phyloP scores from a whole-genome alignment of 192 early-diverging fungal species.

The Dimargaris xerosporica region DNA sequence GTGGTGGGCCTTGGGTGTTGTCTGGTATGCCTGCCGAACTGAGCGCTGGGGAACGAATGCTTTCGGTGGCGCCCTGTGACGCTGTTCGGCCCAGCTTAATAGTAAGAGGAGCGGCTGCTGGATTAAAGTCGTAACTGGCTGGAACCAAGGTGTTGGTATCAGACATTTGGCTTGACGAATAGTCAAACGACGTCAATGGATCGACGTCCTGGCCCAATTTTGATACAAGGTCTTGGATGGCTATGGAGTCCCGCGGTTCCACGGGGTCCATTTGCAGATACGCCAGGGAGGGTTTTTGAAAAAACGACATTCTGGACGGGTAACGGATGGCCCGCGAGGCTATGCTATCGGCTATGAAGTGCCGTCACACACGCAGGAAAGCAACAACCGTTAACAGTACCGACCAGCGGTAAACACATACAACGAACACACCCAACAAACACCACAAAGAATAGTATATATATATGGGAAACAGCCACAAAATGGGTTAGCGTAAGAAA shows the following conservation, averaged over 20 bases:
- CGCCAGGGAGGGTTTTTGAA: conserved; percentile 9
- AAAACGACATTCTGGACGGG: conserved; percentile 9
- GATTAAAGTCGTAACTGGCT: not conserved
- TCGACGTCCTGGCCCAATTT: not conserved
- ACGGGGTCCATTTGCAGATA: conserved; percentile 5
- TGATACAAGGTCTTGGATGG: conserved; percentile 6
- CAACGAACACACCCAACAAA: not conserved
- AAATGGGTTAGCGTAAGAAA: not conserved
- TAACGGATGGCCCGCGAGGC: not conserved
- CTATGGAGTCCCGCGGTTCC: conserved; percentile 2
- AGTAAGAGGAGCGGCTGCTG: not conserved
- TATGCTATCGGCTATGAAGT: not conserved
- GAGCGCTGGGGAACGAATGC: not conserved
- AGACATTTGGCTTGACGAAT: not conserved
- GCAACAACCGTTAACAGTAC: not conserved
- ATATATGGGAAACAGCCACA: not conserved
- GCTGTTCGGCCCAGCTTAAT: not conserved
- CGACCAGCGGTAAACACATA: not conserved
- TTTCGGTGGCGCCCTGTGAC: not conserved
- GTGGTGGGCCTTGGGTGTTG: not conserved
- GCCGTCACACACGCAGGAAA: not conserved
- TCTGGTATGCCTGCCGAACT: not conserved
- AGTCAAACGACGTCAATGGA: not conserved
- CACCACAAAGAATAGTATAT: not conserved
- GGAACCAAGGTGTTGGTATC: conserved; percentile 3